Conservation (phyloP, 179 eudicot species). For the Silene vulgaris region DNA sequence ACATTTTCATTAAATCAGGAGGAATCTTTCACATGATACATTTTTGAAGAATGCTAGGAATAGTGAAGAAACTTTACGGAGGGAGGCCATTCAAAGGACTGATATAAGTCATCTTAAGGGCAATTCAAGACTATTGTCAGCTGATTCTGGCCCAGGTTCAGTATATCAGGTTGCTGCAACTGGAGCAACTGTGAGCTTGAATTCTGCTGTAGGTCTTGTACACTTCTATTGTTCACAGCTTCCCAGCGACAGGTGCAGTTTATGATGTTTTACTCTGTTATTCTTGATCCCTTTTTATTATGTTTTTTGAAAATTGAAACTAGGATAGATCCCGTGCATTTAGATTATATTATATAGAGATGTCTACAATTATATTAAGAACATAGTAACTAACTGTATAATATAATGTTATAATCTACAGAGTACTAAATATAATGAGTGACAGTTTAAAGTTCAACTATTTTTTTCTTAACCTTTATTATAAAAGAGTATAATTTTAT, state of each 20-base stretch:
- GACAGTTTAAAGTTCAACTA: too few relatives aligned
- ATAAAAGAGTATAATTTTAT: too few relatives aligned
- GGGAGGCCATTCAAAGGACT: conserved; percentile 95
- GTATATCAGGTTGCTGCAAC: conserved; percentile 92
- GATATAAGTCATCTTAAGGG: conserved; percentile 88
- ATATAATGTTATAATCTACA: too few relatives aligned
- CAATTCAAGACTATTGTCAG: conserved; percentile 52
- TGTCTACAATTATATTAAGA: too few relatives aligned
- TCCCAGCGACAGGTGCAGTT: conserved; percentile 83
- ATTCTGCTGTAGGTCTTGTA: conserved; percentile 94
- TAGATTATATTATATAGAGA: too few relatives aligned
- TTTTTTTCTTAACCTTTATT: too few relatives aligned
- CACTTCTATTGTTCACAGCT: conserved; percentile 96
- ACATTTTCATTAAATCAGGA: conserved; percentile 39
- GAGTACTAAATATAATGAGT: too few relatives aligned
- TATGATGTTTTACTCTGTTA: conserved; percentile 8
- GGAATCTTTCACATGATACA: conserved; percentile 79
- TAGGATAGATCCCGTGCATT: too few relatives aligned
- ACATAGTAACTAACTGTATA: too few relatives aligned
- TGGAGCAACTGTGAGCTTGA: conserved; percentile 97
- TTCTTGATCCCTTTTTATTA: background rate
- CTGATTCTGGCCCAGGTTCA: conserved; percentile 51
- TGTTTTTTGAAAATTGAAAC: background rate
- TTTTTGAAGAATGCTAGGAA: conserved; percentile 92
- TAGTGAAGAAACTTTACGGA: conserved; percentile 92